phyloP scores from a whole-genome alignment of 148 eudicot genomes.

The Euryodendron excelsum region DNA sequence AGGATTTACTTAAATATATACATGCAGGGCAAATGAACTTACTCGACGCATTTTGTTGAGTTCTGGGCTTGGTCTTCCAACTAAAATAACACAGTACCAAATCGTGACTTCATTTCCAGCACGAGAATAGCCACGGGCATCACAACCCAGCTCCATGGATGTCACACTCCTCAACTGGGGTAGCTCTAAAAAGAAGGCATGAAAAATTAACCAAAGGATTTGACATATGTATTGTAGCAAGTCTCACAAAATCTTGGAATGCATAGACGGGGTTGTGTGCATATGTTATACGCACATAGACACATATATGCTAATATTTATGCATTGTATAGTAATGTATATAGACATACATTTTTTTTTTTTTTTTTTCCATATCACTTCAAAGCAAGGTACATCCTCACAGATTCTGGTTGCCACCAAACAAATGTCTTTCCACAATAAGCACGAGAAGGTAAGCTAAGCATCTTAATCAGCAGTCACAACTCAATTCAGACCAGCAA shows the following conservation, averaged over 20 bases:
- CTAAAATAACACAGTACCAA: conserved; percentile 86
- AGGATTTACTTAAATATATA: not conserved
- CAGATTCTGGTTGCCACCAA: not conserved
- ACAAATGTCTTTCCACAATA: not conserved
- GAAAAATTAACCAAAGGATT: conserved; percentile 8
- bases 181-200: conserved; percentile 50
- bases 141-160: conserved; percentile 88
- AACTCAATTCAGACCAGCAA: not conserved
- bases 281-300: not conserved
- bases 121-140: conserved; percentile 79
- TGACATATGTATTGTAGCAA: not conserved
- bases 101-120: conserved; percentile 58
- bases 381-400: not conserved
- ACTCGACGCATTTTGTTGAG: conserved; percentile 85
- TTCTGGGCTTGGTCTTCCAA: conserved; percentile 83
- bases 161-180: conserved; percentile 87
- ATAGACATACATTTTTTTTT: not conserved
- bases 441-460: not conserved
- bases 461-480: not conserved
- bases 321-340: not conserved
- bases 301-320: not conserved
- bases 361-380: not conserved
- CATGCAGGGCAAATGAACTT: conserved; percentile 33
- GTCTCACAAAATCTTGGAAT: not conserved
- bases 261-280: not conserved